Percentiles rank a stretch among this genome's conserved stretches.
Conservation (phyloP, 2,329 filamentous ascomycete species). For the Orbilia javanica region DNA sequence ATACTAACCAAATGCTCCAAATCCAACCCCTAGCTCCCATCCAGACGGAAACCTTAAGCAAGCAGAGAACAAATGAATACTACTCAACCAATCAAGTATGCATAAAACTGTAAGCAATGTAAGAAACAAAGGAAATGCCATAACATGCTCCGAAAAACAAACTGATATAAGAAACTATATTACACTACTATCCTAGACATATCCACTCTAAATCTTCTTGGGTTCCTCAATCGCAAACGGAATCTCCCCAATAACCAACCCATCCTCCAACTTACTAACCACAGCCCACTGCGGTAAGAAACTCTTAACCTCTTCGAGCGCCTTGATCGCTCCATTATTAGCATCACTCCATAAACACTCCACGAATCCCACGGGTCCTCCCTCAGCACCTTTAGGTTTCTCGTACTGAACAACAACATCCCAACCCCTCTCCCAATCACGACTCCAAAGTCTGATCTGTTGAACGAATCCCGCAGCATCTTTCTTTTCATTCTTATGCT, state of each 20-base stretch:
- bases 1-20: background rate
- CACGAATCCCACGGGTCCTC: conserved; percentile 73
- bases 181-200: background rate
- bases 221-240: background rate
- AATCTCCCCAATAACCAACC: conserved; percentile 78
- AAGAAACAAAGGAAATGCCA: background rate
- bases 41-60: no score
- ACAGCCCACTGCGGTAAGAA: conserved; percentile 85
- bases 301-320: conserved; percentile 81
- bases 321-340: conserved; percentile 80
- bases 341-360: conserved; percentile 90
- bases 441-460: conserved; percentile 82
- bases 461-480: conserved; percentile 71
- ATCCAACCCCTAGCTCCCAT: background rate
- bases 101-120: background rate
- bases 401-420: conserved; percentile 73
- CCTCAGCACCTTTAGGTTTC: conserved; percentile 57
- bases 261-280: conserved; percentile 80
- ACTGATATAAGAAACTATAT: background rate
- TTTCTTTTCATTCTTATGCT: conserved; percentile 69
- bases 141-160: background rate
- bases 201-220: background rate
- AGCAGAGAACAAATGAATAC: no score
- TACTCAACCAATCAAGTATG: no score
- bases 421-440: conserved; percentile 83